A percentile compares a stretch with the other conserved stretches of the same genome.
Conservation (phyloP, 208 protist genomes). For the Wallacemonas sp. region DNA sequence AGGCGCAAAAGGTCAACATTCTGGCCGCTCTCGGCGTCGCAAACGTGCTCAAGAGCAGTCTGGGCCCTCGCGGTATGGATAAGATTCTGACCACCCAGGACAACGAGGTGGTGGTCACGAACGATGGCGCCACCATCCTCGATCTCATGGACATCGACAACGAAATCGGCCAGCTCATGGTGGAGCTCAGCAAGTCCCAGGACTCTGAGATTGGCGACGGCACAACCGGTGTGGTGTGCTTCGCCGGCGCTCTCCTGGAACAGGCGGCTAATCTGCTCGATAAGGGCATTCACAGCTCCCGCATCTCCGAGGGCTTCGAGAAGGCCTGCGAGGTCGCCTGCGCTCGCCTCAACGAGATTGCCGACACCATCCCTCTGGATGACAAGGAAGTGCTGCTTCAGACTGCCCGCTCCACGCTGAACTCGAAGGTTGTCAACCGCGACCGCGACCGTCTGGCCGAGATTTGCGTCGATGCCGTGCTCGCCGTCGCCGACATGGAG, state of each 20-base stretch:
- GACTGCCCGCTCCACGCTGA: constrained; percentile 98
- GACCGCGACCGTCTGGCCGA: constrained; percentile 96
- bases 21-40: constrained; percentile 96
- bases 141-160: constrained; percentile 99
- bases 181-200: constrained; percentile 99
- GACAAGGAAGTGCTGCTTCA: constrained; percentile 94
- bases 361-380: constrained; percentile 80
- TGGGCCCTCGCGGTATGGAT: constrained; percentile 98
- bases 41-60: constrained; percentile 96
- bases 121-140: constrained; percentile 99
- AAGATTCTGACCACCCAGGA: constrained; percentile 98
- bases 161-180: constrained; percentile 99
- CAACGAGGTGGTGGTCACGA: constrained; percentile 99
- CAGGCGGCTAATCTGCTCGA: constrained; percentile 96
- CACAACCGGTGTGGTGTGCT: constrained; percentile 99
- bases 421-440: constrained; percentile 99
- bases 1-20: constrained; percentile 99
- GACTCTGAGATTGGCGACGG: constrained; percentile 99
- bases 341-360: constrained; percentile 91
- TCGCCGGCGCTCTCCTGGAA: constrained; percentile 99
- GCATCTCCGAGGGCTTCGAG: constrained; percentile 99
- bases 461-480: constrained; percentile 99
- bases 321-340: constrained; percentile 96
- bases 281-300: constrained; percentile 98
- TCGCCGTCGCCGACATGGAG: constrained; percentile 98